phyloP scores from a whole-genome alignment of 108 stramenopile species.

The Cylindrotheca closterium region DNA sequence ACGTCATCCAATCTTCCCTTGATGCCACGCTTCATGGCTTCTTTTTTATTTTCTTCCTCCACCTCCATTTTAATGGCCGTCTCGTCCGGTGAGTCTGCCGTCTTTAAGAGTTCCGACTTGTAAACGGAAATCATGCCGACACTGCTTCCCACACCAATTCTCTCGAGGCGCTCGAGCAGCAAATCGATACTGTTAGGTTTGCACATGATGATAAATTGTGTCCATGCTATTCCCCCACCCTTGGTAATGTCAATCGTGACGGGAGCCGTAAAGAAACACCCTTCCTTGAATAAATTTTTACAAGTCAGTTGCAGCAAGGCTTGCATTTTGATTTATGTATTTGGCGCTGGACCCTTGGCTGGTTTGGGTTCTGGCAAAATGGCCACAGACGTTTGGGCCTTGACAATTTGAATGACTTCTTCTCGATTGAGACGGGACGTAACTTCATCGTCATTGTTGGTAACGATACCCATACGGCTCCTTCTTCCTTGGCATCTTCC shows the following conservation, averaged over 20 bases:
- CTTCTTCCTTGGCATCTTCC: not conserved
- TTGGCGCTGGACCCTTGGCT: not conserved
- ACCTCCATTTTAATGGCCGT: not conserved
- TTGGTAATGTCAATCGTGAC: not conserved
- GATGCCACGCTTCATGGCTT: not conserved
- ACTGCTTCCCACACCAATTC: conserved; percentile 44
- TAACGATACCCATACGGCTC: conserved; percentile 7
- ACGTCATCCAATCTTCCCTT: too few relatives aligned
- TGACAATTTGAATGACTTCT: conserved; percentile 14
- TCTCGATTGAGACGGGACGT: conserved; percentile 6
- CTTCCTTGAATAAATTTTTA: conserved; percentile 16
- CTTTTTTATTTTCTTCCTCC: not conserved
- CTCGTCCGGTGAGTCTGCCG: conserved; percentile 12
- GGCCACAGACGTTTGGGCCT: not conserved
- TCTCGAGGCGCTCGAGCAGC: conserved; percentile 40
- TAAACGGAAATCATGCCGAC: conserved; percentile 39
- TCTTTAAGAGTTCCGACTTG: conserved; percentile 32
- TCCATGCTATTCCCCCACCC: conserved; percentile 9
- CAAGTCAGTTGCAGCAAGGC: conserved; percentile 7
- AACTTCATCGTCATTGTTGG: conserved; percentile 3
- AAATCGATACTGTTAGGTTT: conserved; percentile 17
- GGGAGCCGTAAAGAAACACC: conserved; percentile 26
- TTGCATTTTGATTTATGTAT: not conserved
- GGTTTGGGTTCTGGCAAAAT: not conserved
- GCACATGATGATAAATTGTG: conserved; percentile 19